These are phyloP conservation scores for Catunica adiposa DNA, from an alignment of 2,329 filamentous ascomycete genomes.

Conservation along the genomic window DNA sequence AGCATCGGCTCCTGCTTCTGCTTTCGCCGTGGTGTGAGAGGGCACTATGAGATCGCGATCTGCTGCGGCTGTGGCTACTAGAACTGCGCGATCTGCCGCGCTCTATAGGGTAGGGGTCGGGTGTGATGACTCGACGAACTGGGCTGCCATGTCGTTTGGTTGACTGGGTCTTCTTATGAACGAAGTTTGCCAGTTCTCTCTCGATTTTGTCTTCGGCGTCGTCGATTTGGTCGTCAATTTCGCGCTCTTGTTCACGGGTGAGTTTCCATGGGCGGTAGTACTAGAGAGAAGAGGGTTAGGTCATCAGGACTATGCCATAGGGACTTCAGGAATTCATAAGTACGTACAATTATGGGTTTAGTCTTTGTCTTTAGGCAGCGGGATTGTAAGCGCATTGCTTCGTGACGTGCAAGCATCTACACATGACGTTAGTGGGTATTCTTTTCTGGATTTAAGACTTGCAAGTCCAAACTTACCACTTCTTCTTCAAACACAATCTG, in stretches of 20 bases:
- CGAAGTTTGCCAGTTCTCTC: slow-evolving; percentile 48
- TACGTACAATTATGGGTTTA: slow-evolving; percentile 56
- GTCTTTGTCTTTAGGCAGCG: slow-evolving; percentile 56
- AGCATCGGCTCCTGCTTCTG: background rate
- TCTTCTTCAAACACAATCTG: slow-evolving; percentile 62
- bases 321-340: background rate
- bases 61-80: slow-evolving; percentile 16
- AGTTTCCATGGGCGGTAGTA: slow-evolving; percentile 77
- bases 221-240: slow-evolving; percentile 52
- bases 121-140: background rate
- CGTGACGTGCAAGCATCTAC: slow-evolving; percentile 61
- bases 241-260: slow-evolving; percentile 48
- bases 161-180: slow-evolving; percentile 29
- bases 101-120: background rate
- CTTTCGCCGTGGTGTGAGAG: background rate
- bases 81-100: slow-evolving; percentile 5
- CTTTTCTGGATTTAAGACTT: background rate
- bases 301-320: background rate
- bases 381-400: slow-evolving; percentile 54
- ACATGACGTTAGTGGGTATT: slow-evolving; percentile 16
- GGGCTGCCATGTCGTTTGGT: slow-evolving; percentile 18
- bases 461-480: slow-evolving; percentile 43
- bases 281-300: slow-evolving; percentile 28
- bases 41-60: background rate
- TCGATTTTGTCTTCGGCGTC: slow-evolving; percentile 47